A percentile compares a stretch with the other conserved stretches of the same genome.
phyloP scores from a whole-genome alignment of 2,329 filamentous ascomycete genomes.

The Fusarium sp. region DNA sequence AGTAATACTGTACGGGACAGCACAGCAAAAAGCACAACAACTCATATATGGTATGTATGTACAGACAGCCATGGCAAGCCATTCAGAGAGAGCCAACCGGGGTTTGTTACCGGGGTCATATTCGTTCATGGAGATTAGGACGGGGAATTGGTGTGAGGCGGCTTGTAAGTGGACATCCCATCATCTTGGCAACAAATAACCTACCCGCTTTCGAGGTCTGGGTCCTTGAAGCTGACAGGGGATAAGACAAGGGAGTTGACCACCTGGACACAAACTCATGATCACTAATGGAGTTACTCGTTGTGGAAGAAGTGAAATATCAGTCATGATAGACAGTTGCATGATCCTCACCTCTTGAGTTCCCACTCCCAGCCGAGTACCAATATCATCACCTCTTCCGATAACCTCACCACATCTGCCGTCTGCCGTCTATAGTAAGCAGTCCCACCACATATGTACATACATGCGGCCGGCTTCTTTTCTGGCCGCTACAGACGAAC shows the following conservation, averaged over 20 bases:
- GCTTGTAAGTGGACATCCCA: slow-evolving; percentile 23
- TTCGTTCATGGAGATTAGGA: slow-evolving; percentile 30
- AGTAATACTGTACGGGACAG: not conserved
- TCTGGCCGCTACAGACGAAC: slow-evolving; percentile 13
- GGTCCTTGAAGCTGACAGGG: slow-evolving; percentile 22
- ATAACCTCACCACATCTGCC: not conserved
- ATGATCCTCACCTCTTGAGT: not conserved
- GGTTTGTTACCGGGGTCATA: slow-evolving; percentile 12
- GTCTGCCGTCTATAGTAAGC: not conserved
- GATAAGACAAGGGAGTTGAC: slow-evolving; percentile 8
- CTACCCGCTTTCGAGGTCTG: slow-evolving; percentile 15
- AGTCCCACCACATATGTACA: slow-evolving; percentile 11
- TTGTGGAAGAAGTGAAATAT: not conserved
- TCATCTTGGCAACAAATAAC: slow-evolving; percentile 22
- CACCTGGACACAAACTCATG: slow-evolving; percentile 17
- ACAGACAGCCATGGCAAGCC: not conserved
- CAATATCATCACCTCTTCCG: not conserved
- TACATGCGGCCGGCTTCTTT: slow-evolving; percentile 8
- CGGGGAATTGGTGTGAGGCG: slow-evolving; percentile 35
- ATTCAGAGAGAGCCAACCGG: slow-evolving; percentile 8
- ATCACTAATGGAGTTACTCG: not conserved
- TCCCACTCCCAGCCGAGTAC: not conserved
- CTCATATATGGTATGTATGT: not conserved
- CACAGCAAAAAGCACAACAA: slow-evolving; percentile 2
- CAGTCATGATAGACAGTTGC: not conserved